Evolutionary conservation across 805 yeast genomes (phyloP).

Genomic region (Cyberlindnera saturnus): DNA sequence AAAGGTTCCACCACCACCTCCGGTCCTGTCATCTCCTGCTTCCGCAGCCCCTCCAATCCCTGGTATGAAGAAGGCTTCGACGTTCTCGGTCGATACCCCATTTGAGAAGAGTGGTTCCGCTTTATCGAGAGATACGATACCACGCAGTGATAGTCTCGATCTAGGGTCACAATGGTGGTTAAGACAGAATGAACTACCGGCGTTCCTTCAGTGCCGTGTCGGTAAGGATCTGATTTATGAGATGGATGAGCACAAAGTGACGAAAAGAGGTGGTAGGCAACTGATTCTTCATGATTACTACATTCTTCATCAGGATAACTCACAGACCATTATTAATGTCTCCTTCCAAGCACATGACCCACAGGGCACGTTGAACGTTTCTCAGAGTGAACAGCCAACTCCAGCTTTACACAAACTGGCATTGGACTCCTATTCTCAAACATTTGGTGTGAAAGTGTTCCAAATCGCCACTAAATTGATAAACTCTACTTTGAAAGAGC

Average conservation of each 20-base stretch:
- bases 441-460: slow-evolving; percentile 47
- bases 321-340: slow-evolving; percentile 57
- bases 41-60: slow-evolving; percentile 9
- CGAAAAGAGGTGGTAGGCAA: slow-evolving; percentile 50
- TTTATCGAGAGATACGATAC: slow-evolving; percentile 5
- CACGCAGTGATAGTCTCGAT: slow-evolving; percentile 26
- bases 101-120: not conserved
- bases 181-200: slow-evolving; percentile 46
- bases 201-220: slow-evolving; percentile 32
- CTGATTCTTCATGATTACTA: slow-evolving; percentile 57
- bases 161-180: slow-evolving; percentile 62
- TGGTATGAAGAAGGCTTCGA: slow-evolving; percentile 14
- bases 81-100: slow-evolving; percentile 9
- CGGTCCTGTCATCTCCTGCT: slow-evolving; percentile 6
- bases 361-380: slow-evolving; percentile 33
- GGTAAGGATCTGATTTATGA: slow-evolving; percentile 55
- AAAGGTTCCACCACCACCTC: slow-evolving; percentile 6
- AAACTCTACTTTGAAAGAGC: slow-evolving; percentile 19
- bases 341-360: slow-evolving; percentile 53
- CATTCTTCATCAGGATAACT: slow-evolving; percentile 64
- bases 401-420: slow-evolving; percentile 39
- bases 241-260: slow-evolving; percentile 49
- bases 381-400: slow-evolving; percentile 32
- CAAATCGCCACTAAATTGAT: slow-evolving; percentile 35
- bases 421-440: slow-evolving; percentile 42